Percentiles rank a stretch among this genome's conserved stretches.
These are phyloP conservation scores for Dimargaris cristalligena DNA, from an alignment of 192 early-diverging fungal species.

Conservation along the genomic window DNA sequence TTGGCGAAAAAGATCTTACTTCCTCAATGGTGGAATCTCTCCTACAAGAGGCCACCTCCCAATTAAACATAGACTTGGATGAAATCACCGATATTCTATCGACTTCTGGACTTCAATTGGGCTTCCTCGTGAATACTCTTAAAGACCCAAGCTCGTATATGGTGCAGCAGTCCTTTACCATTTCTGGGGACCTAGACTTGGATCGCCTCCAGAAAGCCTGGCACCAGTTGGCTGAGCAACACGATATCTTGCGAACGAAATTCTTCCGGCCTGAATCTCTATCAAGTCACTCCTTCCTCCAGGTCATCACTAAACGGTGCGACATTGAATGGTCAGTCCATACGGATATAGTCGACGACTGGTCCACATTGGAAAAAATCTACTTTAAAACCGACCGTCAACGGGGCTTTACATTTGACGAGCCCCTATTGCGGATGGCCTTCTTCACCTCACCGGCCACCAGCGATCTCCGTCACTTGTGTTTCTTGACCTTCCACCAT, in stretches of 20 bases:
- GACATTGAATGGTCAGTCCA: not conserved
- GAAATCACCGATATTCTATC: not conserved
- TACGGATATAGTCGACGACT: not conserved
- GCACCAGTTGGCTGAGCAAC: not conserved
- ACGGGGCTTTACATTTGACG: not conserved
- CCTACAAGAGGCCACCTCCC: not conserved
- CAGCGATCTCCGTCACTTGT: not conserved
- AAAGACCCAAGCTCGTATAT: not conserved
- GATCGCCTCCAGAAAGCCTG: not conserved
- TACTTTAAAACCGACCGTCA: not conserved
- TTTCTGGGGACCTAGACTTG: not conserved
- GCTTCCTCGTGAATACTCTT: not conserved
- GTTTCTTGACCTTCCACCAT: not conserved
- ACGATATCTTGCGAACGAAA: not conserved
- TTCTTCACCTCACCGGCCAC: not conserved
- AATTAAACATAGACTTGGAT: not conserved
- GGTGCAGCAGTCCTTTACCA: not conserved
- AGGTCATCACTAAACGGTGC: not conserved
- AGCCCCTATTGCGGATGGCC: not conserved
- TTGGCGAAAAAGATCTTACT: not conserved
- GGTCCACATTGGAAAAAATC: not conserved
- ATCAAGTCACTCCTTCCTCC: not conserved
- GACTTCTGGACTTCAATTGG: not conserved
- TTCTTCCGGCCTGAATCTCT: not conserved
- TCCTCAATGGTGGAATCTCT: too few relatives aligned